Percentiles rank a stretch among this genome's conserved stretches.
Conservation (phyloP, 768 basidiomycete species). For the Russula olivacea region DNA sequence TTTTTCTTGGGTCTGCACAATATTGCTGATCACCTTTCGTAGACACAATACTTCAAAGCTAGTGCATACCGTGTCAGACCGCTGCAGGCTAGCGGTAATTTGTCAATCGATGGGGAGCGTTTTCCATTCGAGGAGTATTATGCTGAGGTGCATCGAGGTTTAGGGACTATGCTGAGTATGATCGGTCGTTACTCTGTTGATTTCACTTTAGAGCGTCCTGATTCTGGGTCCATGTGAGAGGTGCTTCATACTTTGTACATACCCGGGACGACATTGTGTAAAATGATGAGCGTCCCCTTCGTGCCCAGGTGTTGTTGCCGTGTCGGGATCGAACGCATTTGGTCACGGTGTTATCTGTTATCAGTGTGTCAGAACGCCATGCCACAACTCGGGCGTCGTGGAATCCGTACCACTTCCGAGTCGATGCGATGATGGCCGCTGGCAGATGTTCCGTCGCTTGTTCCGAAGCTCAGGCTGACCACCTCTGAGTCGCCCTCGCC, state of each 20-base stretch:
- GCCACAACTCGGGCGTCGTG: too few species aligned
- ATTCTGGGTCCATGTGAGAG: not conserved
- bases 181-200: slow-evolving; percentile 54
- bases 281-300: not conserved
- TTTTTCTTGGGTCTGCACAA: not conserved
- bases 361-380: too few species aligned
- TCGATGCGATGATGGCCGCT: too few species aligned
- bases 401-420: too few species aligned
- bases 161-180: slow-evolving; percentile 62
- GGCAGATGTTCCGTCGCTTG: too few species aligned
- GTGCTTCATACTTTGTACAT: not conserved
- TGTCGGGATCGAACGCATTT: too few species aligned
- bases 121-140: slow-evolving; percentile 71
- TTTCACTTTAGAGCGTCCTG: slow-evolving; percentile 32
- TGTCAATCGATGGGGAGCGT: slow-evolving; percentile 75
- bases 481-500: too few species aligned
- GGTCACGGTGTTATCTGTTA: too few species aligned
- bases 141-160: slow-evolving; percentile 65
- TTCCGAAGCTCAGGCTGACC: too few species aligned
- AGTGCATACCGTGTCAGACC: slow-evolving; percentile 69
- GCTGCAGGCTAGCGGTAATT: slow-evolving; percentile 42
- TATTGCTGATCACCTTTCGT: slow-evolving; percentile 17
- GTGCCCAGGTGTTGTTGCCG: not conserved
- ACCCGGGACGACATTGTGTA: not conserved
- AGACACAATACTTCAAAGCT: slow-evolving; percentile 72